phyloP scores from a whole-genome alignment of 805 yeast genomes.

The Myxozyma kluyveri region DNA sequence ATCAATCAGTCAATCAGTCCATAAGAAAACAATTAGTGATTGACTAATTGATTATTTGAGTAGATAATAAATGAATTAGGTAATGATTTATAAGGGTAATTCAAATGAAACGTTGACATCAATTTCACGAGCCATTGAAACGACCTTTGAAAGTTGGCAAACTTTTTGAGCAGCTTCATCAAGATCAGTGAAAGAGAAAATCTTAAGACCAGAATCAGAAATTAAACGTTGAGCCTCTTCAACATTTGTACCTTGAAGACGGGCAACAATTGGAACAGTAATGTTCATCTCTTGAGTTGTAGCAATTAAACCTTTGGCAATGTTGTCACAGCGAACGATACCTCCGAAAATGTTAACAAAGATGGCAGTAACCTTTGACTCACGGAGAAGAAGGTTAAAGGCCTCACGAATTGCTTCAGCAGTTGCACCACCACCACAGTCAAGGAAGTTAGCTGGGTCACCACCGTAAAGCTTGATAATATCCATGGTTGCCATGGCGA shows the following conservation, averaged over 20 bases:
- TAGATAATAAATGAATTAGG: no score
- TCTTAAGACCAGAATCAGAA: constrained; percentile 83
- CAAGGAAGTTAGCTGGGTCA: constrained; percentile 97
- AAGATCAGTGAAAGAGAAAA: constrained; percentile 84
- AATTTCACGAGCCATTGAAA: constrained; percentile 48
- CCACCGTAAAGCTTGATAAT: constrained; percentile 98
- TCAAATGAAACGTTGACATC: constrained; percentile 52
- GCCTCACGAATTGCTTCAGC: constrained; percentile 98
- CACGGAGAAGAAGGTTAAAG: constrained; percentile 86
- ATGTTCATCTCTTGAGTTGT: constrained; percentile 90
- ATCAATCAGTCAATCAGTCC: no score
- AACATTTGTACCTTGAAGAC: constrained; percentile 97
- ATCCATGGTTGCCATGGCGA: constrained; percentile 99
- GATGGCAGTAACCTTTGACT: constrained; percentile 85
- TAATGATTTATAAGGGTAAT: constrained; percentile 42
- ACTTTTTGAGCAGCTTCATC: constrained; percentile 97
- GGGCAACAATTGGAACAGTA: constrained; percentile 91
- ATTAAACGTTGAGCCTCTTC: constrained; percentile 85
- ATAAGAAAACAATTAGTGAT: neutral
- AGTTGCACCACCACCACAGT: constrained; percentile 99
- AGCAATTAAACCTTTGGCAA: constrained; percentile 94
- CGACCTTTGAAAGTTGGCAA: constrained; percentile 64
- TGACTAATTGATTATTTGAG: neutral
- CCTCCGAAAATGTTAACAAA: constrained; percentile 99
- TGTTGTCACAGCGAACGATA: constrained; percentile 98